These are phyloP conservation scores for Kockovaella imperatae DNA, from an alignment of 768 basidiomycete species.

Conservation along the genomic window DNA sequence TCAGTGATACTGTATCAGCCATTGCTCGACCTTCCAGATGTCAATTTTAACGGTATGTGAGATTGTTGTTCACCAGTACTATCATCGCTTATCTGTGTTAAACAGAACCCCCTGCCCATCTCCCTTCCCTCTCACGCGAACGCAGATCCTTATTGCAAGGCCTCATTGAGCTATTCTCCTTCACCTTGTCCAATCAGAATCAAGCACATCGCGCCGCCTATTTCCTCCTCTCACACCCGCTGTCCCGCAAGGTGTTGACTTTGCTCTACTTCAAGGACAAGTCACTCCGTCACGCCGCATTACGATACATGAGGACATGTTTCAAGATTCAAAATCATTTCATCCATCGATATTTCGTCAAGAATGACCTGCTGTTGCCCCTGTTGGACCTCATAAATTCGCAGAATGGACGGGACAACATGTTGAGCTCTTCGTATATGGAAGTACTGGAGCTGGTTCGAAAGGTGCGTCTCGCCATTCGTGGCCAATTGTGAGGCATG, in stretches of 20 bases:
- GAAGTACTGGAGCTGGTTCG: conserved; percentile 91
- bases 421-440: conserved; percentile 88
- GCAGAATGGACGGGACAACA: conserved; percentile 80
- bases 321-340: conserved; percentile 61
- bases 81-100: not conserved
- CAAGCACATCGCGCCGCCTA: conserved; percentile 89
- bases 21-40: conserved; percentile 65
- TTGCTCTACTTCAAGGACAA: conserved; percentile 79
- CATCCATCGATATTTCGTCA: conserved; percentile 67
- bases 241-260: conserved; percentile 64
- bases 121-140: conserved; percentile 57
- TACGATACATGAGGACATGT: conserved; percentile 82
- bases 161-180: conserved; percentile 83
- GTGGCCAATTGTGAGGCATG: not conserved
- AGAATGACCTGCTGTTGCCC: conserved; percentile 73
- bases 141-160: conserved; percentile 76
- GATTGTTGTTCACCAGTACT: not conserved
- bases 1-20: conserved; percentile 63
- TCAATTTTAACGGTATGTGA: conserved; percentile 44
- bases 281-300: conserved; percentile 81
- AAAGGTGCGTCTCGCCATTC: conserved; percentile 52
- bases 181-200: conserved; percentile 61
- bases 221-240: conserved; percentile 72
- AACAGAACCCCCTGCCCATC: no score
- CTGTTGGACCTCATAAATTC: conserved; percentile 74